Conservation (phyloP, 441 rosid genomes). For the Corymbia citriodora region DNA sequence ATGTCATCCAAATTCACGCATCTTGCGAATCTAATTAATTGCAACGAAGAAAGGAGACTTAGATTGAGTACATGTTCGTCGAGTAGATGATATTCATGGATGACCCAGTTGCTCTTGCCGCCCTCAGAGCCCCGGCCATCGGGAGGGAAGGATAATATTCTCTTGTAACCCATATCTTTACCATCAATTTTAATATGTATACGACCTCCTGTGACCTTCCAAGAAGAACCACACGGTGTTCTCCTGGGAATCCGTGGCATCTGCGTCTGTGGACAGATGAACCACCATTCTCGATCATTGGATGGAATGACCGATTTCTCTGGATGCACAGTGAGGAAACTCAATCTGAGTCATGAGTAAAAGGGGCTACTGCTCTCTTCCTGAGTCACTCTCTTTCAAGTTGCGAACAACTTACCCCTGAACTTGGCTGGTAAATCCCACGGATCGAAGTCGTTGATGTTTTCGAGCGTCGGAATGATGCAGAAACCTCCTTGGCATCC, state of each 20-base stretch:
- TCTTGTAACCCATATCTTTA: neutral
- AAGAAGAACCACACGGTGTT: neutral
- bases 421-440: neutral
- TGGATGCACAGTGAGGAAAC: neutral
- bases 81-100: neutral
- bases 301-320: neutral
- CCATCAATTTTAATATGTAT: neutral
- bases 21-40: too few species aligned
- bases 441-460: too few species aligned
- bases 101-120: neutral
- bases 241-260: neutral
- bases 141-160: neutral
- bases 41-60: neutral
- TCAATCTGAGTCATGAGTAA: neutral
- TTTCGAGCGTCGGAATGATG: too few species aligned
- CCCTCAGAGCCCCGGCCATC: neutral
- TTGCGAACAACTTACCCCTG: neutral
- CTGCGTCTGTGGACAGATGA: neutral
- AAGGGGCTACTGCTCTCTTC: neutral
- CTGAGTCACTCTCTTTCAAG: neutral
- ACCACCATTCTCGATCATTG: neutral
- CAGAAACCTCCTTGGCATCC: too few species aligned
- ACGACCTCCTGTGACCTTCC: neutral
- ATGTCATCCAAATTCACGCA: neutral
- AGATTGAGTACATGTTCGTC: neutral